A percentile compares a stretch with the other conserved stretches of the same genome.
phyloP scores from a whole-genome alignment of 148 eudicot species.

The Silene conica region DNA sequence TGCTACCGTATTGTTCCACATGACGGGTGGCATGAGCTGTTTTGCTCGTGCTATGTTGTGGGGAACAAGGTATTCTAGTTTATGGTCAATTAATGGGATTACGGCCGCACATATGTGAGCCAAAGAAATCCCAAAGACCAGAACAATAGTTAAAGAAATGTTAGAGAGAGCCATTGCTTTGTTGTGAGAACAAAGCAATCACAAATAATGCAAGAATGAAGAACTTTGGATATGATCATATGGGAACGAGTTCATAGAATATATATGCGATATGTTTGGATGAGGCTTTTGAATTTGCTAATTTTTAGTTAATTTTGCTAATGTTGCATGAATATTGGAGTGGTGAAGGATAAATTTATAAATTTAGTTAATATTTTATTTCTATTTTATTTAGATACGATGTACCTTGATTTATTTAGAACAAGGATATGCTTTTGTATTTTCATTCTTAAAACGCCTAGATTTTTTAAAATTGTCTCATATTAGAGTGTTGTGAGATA shows the following conservation, averaged over 20 bases:
- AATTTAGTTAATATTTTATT: neutral
- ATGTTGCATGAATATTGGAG: neutral
- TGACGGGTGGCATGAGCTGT: no score
- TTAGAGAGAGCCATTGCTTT: slow-evolving; percentile 24
- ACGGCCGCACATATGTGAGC: no score
- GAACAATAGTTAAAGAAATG: slow-evolving; percentile 26
- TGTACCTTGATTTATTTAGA: no score
- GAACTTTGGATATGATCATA: neutral
- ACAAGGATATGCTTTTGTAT: no score
- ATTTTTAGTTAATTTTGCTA: neutral
- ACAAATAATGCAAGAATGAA: neutral
- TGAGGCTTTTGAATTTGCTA: neutral
- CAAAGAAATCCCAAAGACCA: slow-evolving; percentile 16
- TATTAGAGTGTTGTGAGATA: no score
- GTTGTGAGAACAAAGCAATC: slow-evolving; percentile 11
- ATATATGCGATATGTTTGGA: neutral
- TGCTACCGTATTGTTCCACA: no score
- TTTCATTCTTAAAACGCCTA: no score
- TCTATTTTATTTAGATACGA: neutral
- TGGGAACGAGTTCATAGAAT: neutral
- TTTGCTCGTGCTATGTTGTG: no score
- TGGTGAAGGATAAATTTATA: neutral
- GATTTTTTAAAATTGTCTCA: no score
- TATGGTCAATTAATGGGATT: no score
- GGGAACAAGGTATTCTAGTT: no score